phyloP scores from a whole-genome alignment of 192 early-diverging fungal species.

The Backusella morwellensis region DNA sequence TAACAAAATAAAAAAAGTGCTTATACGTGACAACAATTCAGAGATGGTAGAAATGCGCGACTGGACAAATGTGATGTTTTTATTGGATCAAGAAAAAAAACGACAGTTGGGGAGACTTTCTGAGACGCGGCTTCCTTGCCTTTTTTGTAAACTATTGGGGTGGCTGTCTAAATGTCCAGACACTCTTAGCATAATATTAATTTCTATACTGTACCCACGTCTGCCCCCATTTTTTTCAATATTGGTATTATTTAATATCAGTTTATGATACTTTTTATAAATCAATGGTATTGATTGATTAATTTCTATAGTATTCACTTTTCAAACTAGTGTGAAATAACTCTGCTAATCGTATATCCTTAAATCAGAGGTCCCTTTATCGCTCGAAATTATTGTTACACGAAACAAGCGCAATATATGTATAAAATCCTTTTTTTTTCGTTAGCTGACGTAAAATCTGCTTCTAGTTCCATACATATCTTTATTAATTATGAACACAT shows the following conservation, averaged over 20 bases:
- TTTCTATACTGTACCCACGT: background rate
- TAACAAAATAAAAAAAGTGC: background rate
- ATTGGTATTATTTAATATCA: background rate
- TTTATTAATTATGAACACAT: too few relatives aligned
- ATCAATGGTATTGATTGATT: too few relatives aligned
- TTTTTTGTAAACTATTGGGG: background rate
- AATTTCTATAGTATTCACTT: too few relatives aligned
- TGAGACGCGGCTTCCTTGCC: background rate
- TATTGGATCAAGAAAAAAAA: constrained; percentile 1
- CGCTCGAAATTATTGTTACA: too few relatives aligned
- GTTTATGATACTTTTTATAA: background rate
- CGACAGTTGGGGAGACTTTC: background rate
- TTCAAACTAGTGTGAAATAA: too few relatives aligned
- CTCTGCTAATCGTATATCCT: too few relatives aligned
- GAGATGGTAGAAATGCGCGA: background rate
- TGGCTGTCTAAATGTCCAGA: background rate
- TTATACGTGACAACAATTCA: background rate
- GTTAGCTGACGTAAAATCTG: too few relatives aligned
- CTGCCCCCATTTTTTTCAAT: background rate
- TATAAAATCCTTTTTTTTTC: too few relatives aligned
- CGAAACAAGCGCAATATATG: too few relatives aligned
- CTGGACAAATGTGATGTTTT: background rate
- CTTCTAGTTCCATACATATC: too few relatives aligned
- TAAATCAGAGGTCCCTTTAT: too few relatives aligned
- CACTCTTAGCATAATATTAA: background rate